Evolutionary conservation across 306 rosid genomes (phyloP), one percentile per base, ranked within the genome.

Genomic region (Trifolium fragiferum): DNA sequence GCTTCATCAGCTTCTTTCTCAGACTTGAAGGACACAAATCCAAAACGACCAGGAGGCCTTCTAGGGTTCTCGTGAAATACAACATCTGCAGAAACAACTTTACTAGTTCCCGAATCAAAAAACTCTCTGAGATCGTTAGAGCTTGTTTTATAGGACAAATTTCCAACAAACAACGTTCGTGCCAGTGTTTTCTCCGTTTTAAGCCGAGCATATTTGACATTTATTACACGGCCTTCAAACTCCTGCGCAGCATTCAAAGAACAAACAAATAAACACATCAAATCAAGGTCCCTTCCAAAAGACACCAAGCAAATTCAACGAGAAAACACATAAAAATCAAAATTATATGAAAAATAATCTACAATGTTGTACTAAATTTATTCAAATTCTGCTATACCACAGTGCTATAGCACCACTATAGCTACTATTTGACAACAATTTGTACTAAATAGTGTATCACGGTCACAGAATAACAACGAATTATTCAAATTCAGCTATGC

Each of bases 1-100:
- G 98, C 96, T 50, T 81, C 89, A 8, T 87, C 88, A 9, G 98
- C 99, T 70, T 89, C 86, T 86, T 86, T 87, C 87, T 89, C 90
- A 66, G 90, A 61, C 76, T 86, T 92, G 89, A 82, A 95, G 76
- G 89, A 79, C 66, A 95, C 97, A 85, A 95, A 92, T 77, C 97
- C 99, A 89, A 89, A 92, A 25, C 3, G 2, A 32, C 98, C 98
- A 44, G 91, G 47, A 7, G 97, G 81, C 82, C 60, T 90, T 80
- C 92, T 86, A 0, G 96, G 99, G 85, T 85, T 87, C 25, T 85
- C 91, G 64, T 78, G 75, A 78, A 81, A 90, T 57, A 92, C 81
- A 59, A 90, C 77, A 66, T 87, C 89, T 4, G 96, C 90, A 21
- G 87, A 86, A 82, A 83, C 97, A 70, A 89, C 86, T 53, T 35